phyloP scores from a whole-genome alignment of 164 flowering plant species.

The Chimonanthus praecox region DNA sequence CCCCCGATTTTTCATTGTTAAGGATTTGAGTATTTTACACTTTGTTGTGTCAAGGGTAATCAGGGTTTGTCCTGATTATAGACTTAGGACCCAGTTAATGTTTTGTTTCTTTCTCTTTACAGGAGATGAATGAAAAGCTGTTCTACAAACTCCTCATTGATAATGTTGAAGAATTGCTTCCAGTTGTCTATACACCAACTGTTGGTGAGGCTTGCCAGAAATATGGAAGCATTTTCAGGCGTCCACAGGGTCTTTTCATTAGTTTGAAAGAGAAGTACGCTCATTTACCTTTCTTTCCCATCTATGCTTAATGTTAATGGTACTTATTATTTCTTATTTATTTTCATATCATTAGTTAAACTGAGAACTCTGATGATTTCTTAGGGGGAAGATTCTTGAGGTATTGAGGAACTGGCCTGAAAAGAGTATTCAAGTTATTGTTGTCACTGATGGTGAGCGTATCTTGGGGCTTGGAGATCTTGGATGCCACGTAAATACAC shows the following conservation, averaged over 20 bases:
- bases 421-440: constrained; percentile 73
- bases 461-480: constrained; percentile 87
- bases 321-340: not conserved
- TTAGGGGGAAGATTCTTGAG: constrained; percentile 82
- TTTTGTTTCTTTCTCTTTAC: constrained; percentile 4
- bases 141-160: constrained; percentile 84
- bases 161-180: constrained; percentile 81
- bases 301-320: not conserved
- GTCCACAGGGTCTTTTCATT: constrained; percentile 84
- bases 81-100: not conserved
- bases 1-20: not conserved
- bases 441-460: constrained; percentile 88
- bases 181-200: constrained; percentile 78
- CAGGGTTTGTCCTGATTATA: not conserved
- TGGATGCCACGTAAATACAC: constrained; percentile 61
- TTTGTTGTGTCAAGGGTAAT: not conserved
- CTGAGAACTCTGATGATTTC: not conserved
- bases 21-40: not conserved
- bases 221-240: constrained; percentile 73
- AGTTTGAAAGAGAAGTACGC: constrained; percentile 76
- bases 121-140: constrained; percentile 73
- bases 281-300: not conserved
- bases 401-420: constrained; percentile 93
- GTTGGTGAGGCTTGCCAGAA: constrained; percentile 94
- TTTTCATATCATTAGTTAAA: not conserved